A percentile compares a stretch with the other conserved stretches of the same genome.
Conservation (phyloP, 495 filamentous ascomycete genomes). For the Tricharina praecox region DNA sequence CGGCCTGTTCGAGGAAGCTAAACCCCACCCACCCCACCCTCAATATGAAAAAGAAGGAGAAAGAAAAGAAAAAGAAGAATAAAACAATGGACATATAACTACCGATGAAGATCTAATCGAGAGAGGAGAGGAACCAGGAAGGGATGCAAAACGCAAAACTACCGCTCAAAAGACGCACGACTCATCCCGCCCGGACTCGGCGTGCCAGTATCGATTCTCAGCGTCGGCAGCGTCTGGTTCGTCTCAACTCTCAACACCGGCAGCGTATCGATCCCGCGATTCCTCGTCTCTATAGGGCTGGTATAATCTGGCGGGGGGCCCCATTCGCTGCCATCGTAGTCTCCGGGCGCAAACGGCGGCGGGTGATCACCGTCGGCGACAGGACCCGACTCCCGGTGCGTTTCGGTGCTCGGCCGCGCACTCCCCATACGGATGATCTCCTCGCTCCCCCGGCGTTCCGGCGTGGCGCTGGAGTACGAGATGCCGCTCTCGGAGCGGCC, state of each 20-base stretch:
- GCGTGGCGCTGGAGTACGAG: not conserved
- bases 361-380: too few relatives aligned
- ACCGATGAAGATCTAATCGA: too few relatives aligned
- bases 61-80: too few relatives aligned
- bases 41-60: too few relatives aligned
- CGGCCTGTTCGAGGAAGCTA: too few relatives aligned
- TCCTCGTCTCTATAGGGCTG: constrained; percentile 3
- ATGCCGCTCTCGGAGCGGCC: constrained; percentile 4
- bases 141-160: too few relatives aligned
- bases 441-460: constrained; percentile 11
- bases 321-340: constrained; percentile 7
- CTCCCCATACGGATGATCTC: constrained; percentile 16
- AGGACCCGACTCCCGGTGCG: not conserved
- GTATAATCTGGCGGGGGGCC: constrained; percentile 6
- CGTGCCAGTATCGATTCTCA: constrained; percentile 2
- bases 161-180: too few relatives aligned
- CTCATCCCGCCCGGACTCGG: constrained; percentile 2
- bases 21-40: too few relatives aligned
- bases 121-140: too few relatives aligned
- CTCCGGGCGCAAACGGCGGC: not conserved
- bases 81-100: too few relatives aligned
- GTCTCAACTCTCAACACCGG: constrained; percentile 1
- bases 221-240: not conserved
- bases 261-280: not conserved
- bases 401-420: constrained; percentile 16